Evolutionary conservation across 2,329 filamentous ascomycete species (phyloP), one percentile per base, ranked within the genome.

Genomic region (Tolypocladium cylindrosporum): DNA sequence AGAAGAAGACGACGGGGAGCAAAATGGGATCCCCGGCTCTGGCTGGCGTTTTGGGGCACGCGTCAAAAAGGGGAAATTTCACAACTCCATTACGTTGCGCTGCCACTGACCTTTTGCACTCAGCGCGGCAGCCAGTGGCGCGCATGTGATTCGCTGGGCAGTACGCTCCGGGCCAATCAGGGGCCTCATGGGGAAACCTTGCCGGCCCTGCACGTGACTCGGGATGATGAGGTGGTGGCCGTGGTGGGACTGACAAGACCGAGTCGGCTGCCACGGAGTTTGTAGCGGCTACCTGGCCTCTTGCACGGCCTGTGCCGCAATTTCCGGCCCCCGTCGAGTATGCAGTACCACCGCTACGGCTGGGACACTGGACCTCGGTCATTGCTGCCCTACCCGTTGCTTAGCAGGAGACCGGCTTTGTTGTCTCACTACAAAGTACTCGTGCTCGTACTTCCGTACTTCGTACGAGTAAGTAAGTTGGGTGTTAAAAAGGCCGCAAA

Each of bases 61-160:
- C 67, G 59, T 55, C 59, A 54, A 71, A 72, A 73, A 72, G 70
- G 71, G 70, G 71, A 73, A 72, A 72, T 71, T 70, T 69, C 24
- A 14, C 24, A 31, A 31, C 27, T 31, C 27, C 4, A 6, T 31
- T 31, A 5, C 27, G 27, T 5, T 31, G 27, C 63, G 57, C 63
- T 66, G 63, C 63, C 37, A n/a, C 34, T 52, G 41, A 37, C 41
- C 41, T 40, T 40, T 54, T 39, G 34, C 53, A 61, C 61, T 62
- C 59, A 31, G 55, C 57, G 55, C n/a, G 45, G 45, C 45, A 14
- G 24, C 24, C 24, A 14, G 24, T 24, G 42, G 48, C 48, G 19
- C 64, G 61, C 69, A 71, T 72, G 70, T 72, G 70, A 72, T 70
- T 66, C 63, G 65, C 65, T 65, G 65, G 61, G 52, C 55, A 45